Base-by-base conservation (phyloP, 306 rosid species). In the Acacia confusa region DNA sequence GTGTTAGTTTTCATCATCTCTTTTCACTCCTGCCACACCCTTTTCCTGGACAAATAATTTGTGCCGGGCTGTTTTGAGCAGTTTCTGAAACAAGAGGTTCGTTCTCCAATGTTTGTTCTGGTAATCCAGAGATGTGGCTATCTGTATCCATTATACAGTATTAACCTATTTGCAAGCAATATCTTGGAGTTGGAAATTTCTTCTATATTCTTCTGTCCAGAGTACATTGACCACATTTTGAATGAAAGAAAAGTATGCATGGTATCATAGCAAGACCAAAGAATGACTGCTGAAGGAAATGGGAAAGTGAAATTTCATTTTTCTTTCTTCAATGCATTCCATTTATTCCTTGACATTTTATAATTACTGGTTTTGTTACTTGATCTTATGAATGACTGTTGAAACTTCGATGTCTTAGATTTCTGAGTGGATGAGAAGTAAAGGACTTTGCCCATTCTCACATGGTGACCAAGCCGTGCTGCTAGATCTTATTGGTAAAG, bases 381-480 rank as follows among this genome's bases (percentile, higher is more conserved):
- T 53, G 50, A 34, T 74, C 78, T 16, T 20, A 36, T 74, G 68
- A 41, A 72, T 70, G n/a, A 70, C 13, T 70, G 75, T 24, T 70
- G n/a, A 12, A 48, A 22, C 12, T 43, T 44, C 44, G 57, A 50
- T 70, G 22, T 22, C 17, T 83, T 30, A 92, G 95, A 90, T 91
- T 82, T 92, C 97, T 34, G 94, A 92, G 74, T 91, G 94, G 95
- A 82, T 88, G 91, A 87, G 78, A 70, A 70, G 90, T 87, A 87
- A 84, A 79, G 87, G 83, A 43, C 53, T 83, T 9, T 85, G 79
- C 32, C 53, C 85, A 77, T 65, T 83, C 79, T 82, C 87, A 63
- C 40, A 88, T 15, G 50, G 81, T 65, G 92, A 89, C 82, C 68
- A 36, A 73, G 97, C 95, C 0, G 82, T 92, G 78, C 95, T 84